Evolutionary conservation across 1,139 yeast genomes (phyloP), one percentile per base, ranked within the genome.

Genomic region (Citeromyces siamensis): DNA sequence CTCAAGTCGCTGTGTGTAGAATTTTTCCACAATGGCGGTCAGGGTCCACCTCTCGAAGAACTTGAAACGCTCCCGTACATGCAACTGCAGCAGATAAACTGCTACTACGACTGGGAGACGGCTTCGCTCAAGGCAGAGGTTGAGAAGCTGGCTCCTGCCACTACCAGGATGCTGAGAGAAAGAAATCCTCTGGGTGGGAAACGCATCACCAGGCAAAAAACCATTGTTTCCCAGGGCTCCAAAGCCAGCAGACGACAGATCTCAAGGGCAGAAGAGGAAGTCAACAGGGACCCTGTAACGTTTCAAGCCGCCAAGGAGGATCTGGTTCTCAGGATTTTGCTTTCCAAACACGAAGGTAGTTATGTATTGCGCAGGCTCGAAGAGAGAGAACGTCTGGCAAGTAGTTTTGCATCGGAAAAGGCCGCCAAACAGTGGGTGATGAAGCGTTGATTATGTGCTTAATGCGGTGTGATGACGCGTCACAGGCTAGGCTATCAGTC

Each of bases 1-100:
- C 55, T 82, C 17, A 65, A 73, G 38, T 65, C 78, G 8, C 58
- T 83, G 27, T 72, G 79, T 42, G 57, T 72, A 38, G 85, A 76
- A 42, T 84, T 83, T 51, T 84, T 85, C 58, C 76, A 84, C 51
- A 79, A 82, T 49, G 77, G 71, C 40, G 95, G 95, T 1, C 80
- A 79, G 36, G 95, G 95, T 0, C 93, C 93, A 0, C 71, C 86
- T 0, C 50, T 82, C 32, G 75, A 70, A 43, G 73, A 71, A 8
- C 58, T 84, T 48, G 78, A 76, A 44, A 73, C 74, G 40, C 73
- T 68, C 35, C 69, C 69, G 31, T 82, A 79, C 51, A 85, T 80
- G 51, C 69, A 76, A 26, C 54, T 83, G 17, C 57, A 78, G 42
- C 58, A 80, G 17, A 62, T 82, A 13, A 85, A 88, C 1, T 75